Base-by-base conservation (phyloP, 345 rosid genomes). In the Fremontodendron californicum region DNA sequence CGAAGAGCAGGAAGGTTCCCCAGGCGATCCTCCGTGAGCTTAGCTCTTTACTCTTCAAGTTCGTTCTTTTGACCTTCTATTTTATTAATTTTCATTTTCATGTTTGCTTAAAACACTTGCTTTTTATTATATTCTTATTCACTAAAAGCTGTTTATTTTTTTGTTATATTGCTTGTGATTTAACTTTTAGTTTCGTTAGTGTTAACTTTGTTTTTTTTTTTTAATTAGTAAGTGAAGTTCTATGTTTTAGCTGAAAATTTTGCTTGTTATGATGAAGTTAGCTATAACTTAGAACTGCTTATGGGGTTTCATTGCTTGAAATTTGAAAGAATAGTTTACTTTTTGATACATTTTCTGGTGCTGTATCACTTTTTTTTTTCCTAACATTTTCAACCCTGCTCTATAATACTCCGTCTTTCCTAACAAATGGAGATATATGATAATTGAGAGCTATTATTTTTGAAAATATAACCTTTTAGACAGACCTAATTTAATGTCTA, bases 21-120 rank as follows among this genome's bases (percentile, higher is more conserved):
- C 81, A 82, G 23, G 97, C 94, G 1, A 88, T 95, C n/a, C 90
- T 90, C 61, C 91, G 91, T 31, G 89, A 93, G 85, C 93, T 96
- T 75, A 91, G 97, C 81, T 66, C 94, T 75, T 79, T 89, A 42
- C 93, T 92, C 31, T 95, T 95, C 91, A 88, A 86, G 98, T 93
- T 80, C 77, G 65, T 40, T 55, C 29, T 75, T 74, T 74, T 54
- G 29, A 27, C 68, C 64, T 35, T 68, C 73, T 16, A 9, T 7
- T 49, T 11, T 33, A 35, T 55, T 21, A 2, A 13, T 21, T 65
- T 60, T 42, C 21, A n/a, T 35, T 60, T 23, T 21, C 6, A 33
- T 21, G 9, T 52, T 9, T 33, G 23, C 21, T 11, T 45, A 1
- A 40, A n/a, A 66, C 31, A 29, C 18, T n/a, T n/a, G 1, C 19